Conservation (phyloP, 164 flowering plant species). For the Vitis vinifera region ASM3070453v1 NC_081821.1:730001-730500, state of each 20-base stretch:
- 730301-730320: slow-evolving; percentile 52
- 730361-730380: not conserved
- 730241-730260: slow-evolving; percentile 73
- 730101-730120: slow-evolving; percentile 31
- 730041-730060: slow-evolving; percentile 55
- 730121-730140: too few relatives aligned
- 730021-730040: slow-evolving; percentile 72
- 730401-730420: slow-evolving; percentile 51
- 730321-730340: too few relatives aligned
- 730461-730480: slow-evolving; percentile 95
- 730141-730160: not conserved
- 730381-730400: too few relatives aligned
- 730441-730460: slow-evolving; percentile 74
- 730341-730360: not conserved
- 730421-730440: slow-evolving; percentile 62
- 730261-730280: slow-evolving; percentile 79
- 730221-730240: slow-evolving; percentile 86
- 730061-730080: slow-evolving; percentile 80
- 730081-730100: slow-evolving; percentile 75
- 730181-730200: slow-evolving; percentile 74
- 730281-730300: slow-evolving; percentile 95
- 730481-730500: slow-evolving; percentile 79
- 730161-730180: not conserved
- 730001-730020: slow-evolving; percentile 60
- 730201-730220: slow-evolving; percentile 69